A percentile compares a stretch with the other conserved stretches of the same genome.
These are phyloP conservation scores for Ochromonas danica DNA, from an alignment of 108 stramenopile species.

Conservation along the genomic window DNA sequence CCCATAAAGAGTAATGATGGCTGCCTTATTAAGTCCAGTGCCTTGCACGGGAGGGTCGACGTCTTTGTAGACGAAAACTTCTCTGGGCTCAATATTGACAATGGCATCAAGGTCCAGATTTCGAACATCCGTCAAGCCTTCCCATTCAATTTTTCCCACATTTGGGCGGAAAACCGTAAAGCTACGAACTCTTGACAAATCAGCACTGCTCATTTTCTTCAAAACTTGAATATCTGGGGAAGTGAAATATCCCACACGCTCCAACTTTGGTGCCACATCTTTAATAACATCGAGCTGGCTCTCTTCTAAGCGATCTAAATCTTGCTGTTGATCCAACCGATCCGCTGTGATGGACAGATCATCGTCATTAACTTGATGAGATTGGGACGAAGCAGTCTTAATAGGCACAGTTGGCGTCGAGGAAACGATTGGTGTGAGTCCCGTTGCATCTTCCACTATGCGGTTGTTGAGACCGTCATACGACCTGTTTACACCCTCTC, in stretches of 20 bases:
- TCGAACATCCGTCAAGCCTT: constrained; percentile 84
- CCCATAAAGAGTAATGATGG: constrained; percentile 71
- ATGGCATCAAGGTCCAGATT: constrained; percentile 70
- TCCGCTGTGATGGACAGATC: background rate
- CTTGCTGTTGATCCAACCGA: too few species aligned
- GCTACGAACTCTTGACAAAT: constrained; percentile 75
- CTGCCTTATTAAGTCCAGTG: constrained; percentile 70
- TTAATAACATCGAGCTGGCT: too few species aligned
- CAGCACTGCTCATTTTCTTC: constrained; percentile 67
- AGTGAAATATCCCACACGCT: constrained; percentile 74
- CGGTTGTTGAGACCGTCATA: too few species aligned
- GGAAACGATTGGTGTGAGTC: background rate
- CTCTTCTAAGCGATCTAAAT: too few species aligned
- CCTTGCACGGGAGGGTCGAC: constrained; percentile 75
- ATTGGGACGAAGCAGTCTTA: background rate
- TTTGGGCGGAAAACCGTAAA: constrained; percentile 70
- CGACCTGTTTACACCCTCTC: too few species aligned
- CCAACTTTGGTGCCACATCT: constrained; percentile 60
- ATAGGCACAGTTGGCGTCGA: background rate
- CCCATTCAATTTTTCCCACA: constrained; percentile 82
- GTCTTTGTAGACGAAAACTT: constrained; percentile 76
- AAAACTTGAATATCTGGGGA: constrained; percentile 67
- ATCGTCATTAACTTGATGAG: background rate
- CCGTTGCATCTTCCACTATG: background rate
- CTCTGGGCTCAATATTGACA: constrained; percentile 72